A percentile compares a stretch with the other conserved stretches of the same genome.
These are phyloP conservation scores for Pleurostoma richardsiae DNA, from an alignment of 2,329 filamentous ascomycete genomes.

Conservation along the genomic window DNA sequence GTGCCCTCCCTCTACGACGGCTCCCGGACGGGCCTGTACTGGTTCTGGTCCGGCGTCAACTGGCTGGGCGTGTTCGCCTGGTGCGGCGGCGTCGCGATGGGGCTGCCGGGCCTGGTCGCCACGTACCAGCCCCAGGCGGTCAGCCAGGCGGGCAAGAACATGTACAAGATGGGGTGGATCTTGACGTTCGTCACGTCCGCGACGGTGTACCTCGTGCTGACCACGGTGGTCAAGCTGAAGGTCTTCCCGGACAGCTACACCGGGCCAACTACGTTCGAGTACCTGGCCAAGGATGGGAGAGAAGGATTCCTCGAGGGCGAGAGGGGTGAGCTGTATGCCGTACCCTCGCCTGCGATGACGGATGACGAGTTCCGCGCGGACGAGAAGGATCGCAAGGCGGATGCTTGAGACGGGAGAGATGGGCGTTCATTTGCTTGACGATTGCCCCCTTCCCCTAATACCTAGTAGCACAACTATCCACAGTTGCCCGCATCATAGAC, in stretches of 20 bases:
- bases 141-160: constrained; percentile 15
- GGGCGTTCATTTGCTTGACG: too few species aligned
- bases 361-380: not conserved
- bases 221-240: constrained; percentile 13
- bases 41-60: constrained; percentile 25
- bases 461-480: too few species aligned
- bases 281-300: constrained; percentile 9
- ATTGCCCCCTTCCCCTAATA: too few species aligned
- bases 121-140: constrained; percentile 17
- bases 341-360: not conserved
- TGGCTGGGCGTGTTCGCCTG: constrained; percentile 18
- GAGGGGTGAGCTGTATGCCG: not conserved
- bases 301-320: constrained; percentile 7
- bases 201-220: constrained; percentile 15
- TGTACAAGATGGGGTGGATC: constrained; percentile 24
- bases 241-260: constrained; percentile 15
- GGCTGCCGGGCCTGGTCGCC: constrained; percentile 19
- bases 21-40: constrained; percentile 20
- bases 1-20: constrained; percentile 22
- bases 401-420: not conserved
- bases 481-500: too few species aligned
- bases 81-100: constrained; percentile 15
- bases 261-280: constrained; percentile 10
- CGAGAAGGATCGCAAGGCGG: not conserved
- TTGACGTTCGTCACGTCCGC: constrained; percentile 19